Evolutionary conservation across 2,329 filamentous ascomycete genomes (phyloP), one percentile per base, ranked within the genome.

Genomic region (Blastomyces emzantsi): DNA sequence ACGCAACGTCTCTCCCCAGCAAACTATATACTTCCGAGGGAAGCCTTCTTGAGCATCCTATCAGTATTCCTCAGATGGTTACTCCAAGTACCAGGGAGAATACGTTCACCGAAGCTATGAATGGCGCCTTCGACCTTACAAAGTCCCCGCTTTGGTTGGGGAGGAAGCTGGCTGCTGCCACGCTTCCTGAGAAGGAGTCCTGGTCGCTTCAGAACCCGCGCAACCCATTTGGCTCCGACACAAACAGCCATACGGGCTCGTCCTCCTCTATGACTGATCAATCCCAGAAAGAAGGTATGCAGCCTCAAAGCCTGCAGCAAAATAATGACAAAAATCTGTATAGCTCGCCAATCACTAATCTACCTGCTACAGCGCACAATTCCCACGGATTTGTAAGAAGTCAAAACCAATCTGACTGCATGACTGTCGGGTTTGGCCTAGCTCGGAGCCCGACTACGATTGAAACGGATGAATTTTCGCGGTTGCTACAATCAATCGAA

Each of bases 91-190:
- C 63, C 5, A 66, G 57, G 30, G 64, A 65, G 57, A 41, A 41
- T n/a, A 43, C 62, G 2, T 66, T 67, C 47, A 55, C 63, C 9
- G 64, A 67, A 61, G 65, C 66, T 33, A 64, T 66, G 61, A 65
- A 62, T 57, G 64, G 61, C 8, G 62, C 61, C 2, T 66, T 63
- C 45, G 62, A 66, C 33, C 25, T 64, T n/a, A 59, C 60, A 30
- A 61, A 62, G 36, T 65, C 65, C 4, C 65, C 65, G 13, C 17
- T 62, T 36, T 51, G 13, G 9, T 28, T 65, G 30, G 63, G 65
- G 28, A 64, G 56, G 36, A 66, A 25, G 52, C 25, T 65, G 41
- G 61, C 59, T 45, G 15, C 54, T 39, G n/a, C 36, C 25, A n/a
- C 54, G 5, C 11, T 59, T 25, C n/a, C 49, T 19, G 22, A 54